Evolutionary conservation across 1,139 yeast genomes (phyloP), one percentile per base, ranked within the genome.

Genomic region (Pneumocystis jirovecii): DNA sequence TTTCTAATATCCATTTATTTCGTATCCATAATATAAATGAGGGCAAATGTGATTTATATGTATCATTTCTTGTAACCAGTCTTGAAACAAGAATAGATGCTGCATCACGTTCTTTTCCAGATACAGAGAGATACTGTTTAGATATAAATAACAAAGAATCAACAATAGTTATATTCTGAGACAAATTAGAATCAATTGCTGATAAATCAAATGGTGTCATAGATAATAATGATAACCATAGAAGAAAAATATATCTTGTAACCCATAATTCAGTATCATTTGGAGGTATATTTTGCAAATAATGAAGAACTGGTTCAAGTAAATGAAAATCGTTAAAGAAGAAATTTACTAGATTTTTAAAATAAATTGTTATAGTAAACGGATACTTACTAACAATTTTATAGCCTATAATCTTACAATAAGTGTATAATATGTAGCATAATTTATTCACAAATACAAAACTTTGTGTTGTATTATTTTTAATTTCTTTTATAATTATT

Each of bases 171-270:
- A 35, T n/a, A 17, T 64, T 61, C 6, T 37, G 61, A 34, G 59
- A 17, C 7, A 29, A 35, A 39, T 12, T 64, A 21, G 25, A 39
- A 29, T 70, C 68, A 61, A 86, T 76, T 0, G 76, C 72, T 0
- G 73, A 75, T 61, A 90, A 76, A 2, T 81, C 79, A 72, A 90
- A 90, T 0, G 97, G 97, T 0, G 85, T 84, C 45, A 87, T 75
- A 0, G 84, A 81, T 25, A 89, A 75, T 39, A 85, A 83, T 0
- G 87, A 81, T 19, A 89, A 76, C 96, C 96, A 90, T 7, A 87
- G 76, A n/a, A 89, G 74, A 61, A 85, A 73, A 3, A 85, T 74
- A 70, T 83, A 88, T 12, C 79, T 73, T 63, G 82, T 82, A 69
- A 83, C 77, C 95, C 96, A 81, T 12, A 68, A 59, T 10, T 65